These are phyloP conservation scores for Physcia stellaris DNA, from an alignment of 495 filamentous ascomycete genomes.

Conservation along the genomic window DNA sequence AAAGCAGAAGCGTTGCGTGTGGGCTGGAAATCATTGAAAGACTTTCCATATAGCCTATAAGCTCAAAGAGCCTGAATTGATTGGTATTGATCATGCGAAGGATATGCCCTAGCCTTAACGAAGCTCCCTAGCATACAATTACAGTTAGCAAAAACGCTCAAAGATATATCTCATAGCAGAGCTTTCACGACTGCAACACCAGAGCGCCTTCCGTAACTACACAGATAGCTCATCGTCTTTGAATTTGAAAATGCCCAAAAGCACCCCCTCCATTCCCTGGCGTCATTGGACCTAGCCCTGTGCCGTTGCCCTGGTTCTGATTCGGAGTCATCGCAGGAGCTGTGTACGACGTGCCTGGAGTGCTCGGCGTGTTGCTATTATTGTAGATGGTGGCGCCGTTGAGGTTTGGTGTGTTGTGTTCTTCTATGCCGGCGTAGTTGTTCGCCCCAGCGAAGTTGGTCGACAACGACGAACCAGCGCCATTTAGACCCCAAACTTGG, in stretches of 20 bases:
- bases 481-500: conserved; percentile 81
- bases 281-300: conserved; percentile 53
- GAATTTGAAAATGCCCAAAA: conserved; percentile 28
- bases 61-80: too few relatives aligned
- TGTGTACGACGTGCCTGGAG: conserved; percentile 46
- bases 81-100: too few relatives aligned
- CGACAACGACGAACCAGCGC: conserved; percentile 17
- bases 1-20: too few relatives aligned
- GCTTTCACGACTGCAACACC: too few relatives aligned
- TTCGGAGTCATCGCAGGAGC: conserved; percentile 44
- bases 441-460: conserved; percentile 11
- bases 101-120: too few relatives aligned
- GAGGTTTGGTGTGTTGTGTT: conserved; percentile 33
- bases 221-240: conserved; percentile 4
- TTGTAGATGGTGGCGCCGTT: conserved; percentile 44
- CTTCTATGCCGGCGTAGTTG: conserved; percentile 21
- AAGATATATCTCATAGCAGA: too few relatives aligned
- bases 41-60: too few relatives aligned
- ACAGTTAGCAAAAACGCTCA: too few relatives aligned
- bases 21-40: too few relatives aligned
- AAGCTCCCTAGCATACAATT: too few relatives aligned
- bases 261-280: conserved; percentile 56
- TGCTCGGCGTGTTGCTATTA: conserved; percentile 42
- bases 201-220: too few relatives aligned
- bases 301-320: conserved; percentile 42